phyloP scores from a whole-genome alignment of 345 rosid genomes.

The Rubroshorea leprosula region DNA sequence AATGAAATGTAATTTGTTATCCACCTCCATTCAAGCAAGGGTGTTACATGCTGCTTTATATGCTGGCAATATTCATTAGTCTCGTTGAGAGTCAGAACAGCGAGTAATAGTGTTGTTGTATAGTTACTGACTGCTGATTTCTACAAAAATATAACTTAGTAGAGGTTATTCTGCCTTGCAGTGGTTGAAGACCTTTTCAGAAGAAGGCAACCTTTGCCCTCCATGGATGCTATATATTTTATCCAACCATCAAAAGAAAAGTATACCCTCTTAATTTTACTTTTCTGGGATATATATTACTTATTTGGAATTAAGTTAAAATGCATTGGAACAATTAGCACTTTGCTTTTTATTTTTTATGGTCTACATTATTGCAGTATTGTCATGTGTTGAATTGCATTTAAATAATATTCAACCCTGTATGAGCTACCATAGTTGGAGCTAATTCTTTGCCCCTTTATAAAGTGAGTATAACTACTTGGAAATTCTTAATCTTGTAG shows the following conservation, averaged over 20 bases:
- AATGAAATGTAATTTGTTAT: neutral
- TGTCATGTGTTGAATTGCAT: too few relatives aligned
- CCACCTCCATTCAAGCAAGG: neutral
- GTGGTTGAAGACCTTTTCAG: slow-evolving; percentile 97
- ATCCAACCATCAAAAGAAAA: slow-evolving; percentile 91
- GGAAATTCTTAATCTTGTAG: too few relatives aligned
- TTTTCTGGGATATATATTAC: neutral
- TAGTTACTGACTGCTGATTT: neutral
- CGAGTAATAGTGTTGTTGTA: neutral
- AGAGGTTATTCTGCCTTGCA: slow-evolving; percentile 23
- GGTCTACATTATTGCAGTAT: too few relatives aligned
- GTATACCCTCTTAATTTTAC: slow-evolving; percentile 27
- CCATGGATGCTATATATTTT: slow-evolving; percentile 89
- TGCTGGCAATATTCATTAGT: neutral
- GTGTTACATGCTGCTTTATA: neutral
- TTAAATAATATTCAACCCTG: too few relatives aligned
- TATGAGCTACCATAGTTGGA: too few relatives aligned
- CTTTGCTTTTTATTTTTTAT: too few relatives aligned
- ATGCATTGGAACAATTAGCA: neutral
- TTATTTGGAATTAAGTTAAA: neutral
- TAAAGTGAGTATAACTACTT: too few relatives aligned
- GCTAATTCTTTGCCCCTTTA: too few relatives aligned
- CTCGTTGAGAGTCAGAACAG: too few relatives aligned
- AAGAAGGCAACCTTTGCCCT: slow-evolving; percentile 80
- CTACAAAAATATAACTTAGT: neutral